Conservation (phyloP, 495 filamentous ascomycete species). For the Aspergillus ostianus region DNA sequence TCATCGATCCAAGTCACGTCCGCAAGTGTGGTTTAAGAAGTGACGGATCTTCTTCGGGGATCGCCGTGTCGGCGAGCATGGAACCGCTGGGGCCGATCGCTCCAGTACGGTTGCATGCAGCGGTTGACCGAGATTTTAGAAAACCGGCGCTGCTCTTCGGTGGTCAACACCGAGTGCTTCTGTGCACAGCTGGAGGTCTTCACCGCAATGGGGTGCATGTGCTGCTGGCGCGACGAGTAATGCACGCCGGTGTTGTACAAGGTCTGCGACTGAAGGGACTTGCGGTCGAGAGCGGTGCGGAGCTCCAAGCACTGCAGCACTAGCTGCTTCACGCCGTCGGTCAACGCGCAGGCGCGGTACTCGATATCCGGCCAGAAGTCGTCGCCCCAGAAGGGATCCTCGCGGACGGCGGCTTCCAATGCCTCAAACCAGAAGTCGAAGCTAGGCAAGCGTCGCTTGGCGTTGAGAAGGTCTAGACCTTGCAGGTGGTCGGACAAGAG, state of each 20-base stretch:
- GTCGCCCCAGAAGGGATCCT: conserved; percentile 58
- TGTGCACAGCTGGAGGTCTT: conserved; percentile 19
- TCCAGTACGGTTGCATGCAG: conserved; percentile 20
- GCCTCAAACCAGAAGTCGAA: conserved; percentile 57
- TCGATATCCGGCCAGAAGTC: conserved; percentile 55
- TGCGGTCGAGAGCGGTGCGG: conserved; percentile 27
- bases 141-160: conserved; percentile 27
- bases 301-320: conserved; percentile 54
- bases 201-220: conserved; percentile 15
- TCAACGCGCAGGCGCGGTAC: conserved; percentile 49
- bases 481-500: conserved; percentile 47
- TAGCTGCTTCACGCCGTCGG: conserved; percentile 53
- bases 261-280: conserved; percentile 23
- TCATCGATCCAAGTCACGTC: conserved; percentile 3
- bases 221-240: conserved; percentile 18
- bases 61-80: conserved; percentile 21
- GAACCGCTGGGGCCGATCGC: conserved; percentile 23
- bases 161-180: conserved; percentile 19
- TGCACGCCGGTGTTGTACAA: conserved; percentile 24
- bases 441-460: conserved; percentile 31
- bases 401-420: conserved; percentile 49
- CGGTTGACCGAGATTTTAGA: conserved; percentile 23
- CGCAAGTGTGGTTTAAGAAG: conserved; percentile 17
- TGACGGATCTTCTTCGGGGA: conserved; percentile 26
- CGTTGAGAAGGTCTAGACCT: conserved; percentile 20